These are phyloP conservation scores for Botrytis tulipae DNA, from an alignment of 2,329 filamentous ascomycete species.

Conservation along the genomic window DNA sequence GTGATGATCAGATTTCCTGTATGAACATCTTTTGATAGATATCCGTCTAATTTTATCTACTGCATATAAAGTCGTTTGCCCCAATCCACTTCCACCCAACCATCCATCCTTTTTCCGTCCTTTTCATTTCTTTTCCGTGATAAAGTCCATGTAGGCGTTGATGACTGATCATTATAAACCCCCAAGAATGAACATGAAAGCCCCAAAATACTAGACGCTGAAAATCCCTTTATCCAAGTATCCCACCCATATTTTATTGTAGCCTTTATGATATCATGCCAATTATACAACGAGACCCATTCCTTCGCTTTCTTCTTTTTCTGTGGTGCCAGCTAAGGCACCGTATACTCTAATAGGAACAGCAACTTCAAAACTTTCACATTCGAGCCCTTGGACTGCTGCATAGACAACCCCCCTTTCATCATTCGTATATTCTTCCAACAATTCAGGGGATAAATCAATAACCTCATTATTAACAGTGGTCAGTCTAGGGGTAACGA, in stretches of 20 bases:
- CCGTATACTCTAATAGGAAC: slow-evolving; percentile 82
- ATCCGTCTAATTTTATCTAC: slow-evolving; percentile 7
- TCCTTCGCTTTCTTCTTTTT: slow-evolving; percentile 4
- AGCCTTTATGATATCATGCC: not conserved
- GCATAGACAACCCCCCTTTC: slow-evolving; percentile 76
- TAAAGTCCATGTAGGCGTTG: not conserved
- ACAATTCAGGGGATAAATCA: slow-evolving; percentile 46
- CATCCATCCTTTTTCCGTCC: not conserved
- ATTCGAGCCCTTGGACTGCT: slow-evolving; percentile 72
- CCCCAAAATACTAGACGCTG: not conserved
- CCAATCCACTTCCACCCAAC: not conserved
- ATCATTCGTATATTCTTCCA: slow-evolving; percentile 77
- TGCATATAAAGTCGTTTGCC: not conserved
- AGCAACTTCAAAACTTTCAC: slow-evolving; percentile 87
- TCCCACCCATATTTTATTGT: slow-evolving; percentile 12
- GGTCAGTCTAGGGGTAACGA: slow-evolving; percentile 70
- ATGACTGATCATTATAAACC: slow-evolving; percentile 3
- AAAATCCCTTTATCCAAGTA: not conserved
- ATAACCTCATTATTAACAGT: slow-evolving; percentile 40
- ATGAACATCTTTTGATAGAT: slow-evolving; percentile 4
- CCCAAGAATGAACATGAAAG: not conserved
- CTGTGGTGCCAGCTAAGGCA: slow-evolving; percentile 39
- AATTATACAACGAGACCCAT: slow-evolving; percentile 16
- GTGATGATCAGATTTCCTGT: not conserved
- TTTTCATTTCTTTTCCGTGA: not conserved